Evolutionary conservation across 805 yeast species (phyloP).

Genomic region (Vanderwaltozyma tropicalis): DNA sequence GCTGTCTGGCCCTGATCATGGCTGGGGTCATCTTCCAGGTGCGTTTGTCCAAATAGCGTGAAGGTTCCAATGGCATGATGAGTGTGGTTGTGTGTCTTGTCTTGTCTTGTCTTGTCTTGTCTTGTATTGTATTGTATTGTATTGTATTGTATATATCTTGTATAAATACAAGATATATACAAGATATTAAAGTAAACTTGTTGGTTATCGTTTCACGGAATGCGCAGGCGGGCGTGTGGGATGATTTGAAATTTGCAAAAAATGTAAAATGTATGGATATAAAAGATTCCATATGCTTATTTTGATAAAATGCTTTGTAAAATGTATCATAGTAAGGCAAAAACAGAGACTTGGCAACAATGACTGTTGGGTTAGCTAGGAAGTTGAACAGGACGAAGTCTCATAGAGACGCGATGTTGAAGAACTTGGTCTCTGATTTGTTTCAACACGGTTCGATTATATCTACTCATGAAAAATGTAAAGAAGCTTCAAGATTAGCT

Average conservation of each 20-base stretch:
- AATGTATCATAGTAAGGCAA: background rate
- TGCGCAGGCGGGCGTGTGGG: no score
- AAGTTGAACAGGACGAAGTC: slow-evolving; percentile 34
- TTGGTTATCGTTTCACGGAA: no score
- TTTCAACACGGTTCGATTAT: slow-evolving; percentile 61
- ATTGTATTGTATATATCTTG: background rate
- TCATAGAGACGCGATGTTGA: slow-evolving; percentile 46
- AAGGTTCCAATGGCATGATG: slow-evolving; percentile 24
- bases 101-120: background rate
- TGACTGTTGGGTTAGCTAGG: slow-evolving; percentile 26
- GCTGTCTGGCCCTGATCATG: slow-evolving; percentile 78
- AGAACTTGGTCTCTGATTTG: slow-evolving; percentile 56
- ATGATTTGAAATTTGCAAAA: no score
- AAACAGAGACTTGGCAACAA: slow-evolving; percentile 3
- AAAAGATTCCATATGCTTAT: background rate
- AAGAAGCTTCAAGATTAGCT: slow-evolving; percentile 51
- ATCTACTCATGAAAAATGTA: slow-evolving; percentile 69
- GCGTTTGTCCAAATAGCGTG: slow-evolving; percentile 49
- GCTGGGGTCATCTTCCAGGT: slow-evolving; percentile 91
- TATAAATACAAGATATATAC: no score
- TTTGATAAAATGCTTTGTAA: no score
- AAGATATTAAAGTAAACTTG: no score
- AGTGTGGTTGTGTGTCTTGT: background rate
- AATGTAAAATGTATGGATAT: no score
- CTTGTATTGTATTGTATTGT: background rate